Evolutionary conservation across 768 basidiomycete genomes (phyloP).

Genomic region (Amanita jacksonii): DNA sequence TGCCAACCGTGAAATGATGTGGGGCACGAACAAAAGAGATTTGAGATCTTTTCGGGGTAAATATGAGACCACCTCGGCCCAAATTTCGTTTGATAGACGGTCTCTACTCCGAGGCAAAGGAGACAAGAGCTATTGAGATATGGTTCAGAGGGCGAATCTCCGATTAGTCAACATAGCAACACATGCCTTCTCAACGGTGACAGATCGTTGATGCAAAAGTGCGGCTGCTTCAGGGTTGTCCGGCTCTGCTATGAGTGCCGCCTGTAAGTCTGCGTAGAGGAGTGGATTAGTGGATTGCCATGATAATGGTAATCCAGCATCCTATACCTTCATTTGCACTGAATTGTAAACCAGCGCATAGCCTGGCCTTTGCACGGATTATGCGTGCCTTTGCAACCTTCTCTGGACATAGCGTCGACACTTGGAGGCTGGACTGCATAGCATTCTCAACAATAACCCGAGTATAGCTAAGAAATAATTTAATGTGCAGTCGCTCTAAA

Average conservation of each 20-base stretch:
- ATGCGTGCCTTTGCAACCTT: slow-evolving; percentile 53
- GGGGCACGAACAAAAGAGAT: slow-evolving; percentile 53
- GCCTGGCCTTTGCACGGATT: slow-evolving; percentile 54
- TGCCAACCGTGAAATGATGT: slow-evolving; percentile 58
- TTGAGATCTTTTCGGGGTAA: slow-evolving; percentile 59
- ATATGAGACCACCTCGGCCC: slow-evolving; percentile 57
- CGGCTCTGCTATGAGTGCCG: slow-evolving; percentile 53
- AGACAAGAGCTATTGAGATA: slow-evolving; percentile 24
- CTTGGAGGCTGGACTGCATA: slow-evolving; percentile 58
- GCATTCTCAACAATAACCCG: slow-evolving; percentile 65
- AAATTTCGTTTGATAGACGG: slow-evolving; percentile 59
- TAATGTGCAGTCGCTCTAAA: slow-evolving; percentile 6
- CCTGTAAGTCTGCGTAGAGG: slow-evolving; percentile 49
- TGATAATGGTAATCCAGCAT: not conserved
- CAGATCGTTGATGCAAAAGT: slow-evolving; percentile 45
- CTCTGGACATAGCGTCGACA: slow-evolving; percentile 40
- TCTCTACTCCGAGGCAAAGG: slow-evolving; percentile 36
- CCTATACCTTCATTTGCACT: slow-evolving; percentile 55
- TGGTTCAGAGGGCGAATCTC: not conserved
- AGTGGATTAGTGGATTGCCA: not conserved
- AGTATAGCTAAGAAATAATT: slow-evolving; percentile 30
- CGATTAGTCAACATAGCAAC: slow-evolving; percentile 7
- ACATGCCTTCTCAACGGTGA: slow-evolving; percentile 47
- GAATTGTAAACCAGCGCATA: slow-evolving; percentile 48
- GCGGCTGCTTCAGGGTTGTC: slow-evolving; percentile 61